Evolutionary conservation across 2,329 filamentous ascomycete genomes (phyloP), one percentile per base, ranked within the genome.

Genomic region (Camillea tinctor): DNA sequence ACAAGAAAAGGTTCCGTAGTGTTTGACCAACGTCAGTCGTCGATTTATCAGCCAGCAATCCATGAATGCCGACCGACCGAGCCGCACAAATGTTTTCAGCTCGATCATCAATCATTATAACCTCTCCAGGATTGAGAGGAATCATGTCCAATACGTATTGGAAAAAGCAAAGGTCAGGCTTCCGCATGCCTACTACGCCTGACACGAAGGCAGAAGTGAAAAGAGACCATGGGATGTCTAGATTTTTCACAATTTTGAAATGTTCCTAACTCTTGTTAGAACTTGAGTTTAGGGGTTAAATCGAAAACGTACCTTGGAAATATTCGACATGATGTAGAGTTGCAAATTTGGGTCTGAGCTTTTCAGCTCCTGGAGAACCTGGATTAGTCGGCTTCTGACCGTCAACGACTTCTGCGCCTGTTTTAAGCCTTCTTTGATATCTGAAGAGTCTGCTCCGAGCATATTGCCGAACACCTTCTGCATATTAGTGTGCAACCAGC

Each of bases 271-370:
- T 51, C 17, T 23, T 24, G 52, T 20, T 56, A 44, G n/a, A 13
- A 44, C 11, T 44, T 3, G 13, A 15, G 21, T 3, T 6, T 19
- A 15, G 48, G 5, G 8, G 2, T 4, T 7, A 20, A 15, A 53
- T 8, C 22, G 13, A 30, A 30, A 40, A 62, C 61, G 50, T 22
- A 68, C 66, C 20, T 44, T 48, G 15, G 64, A 67, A 15, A 68
- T 68, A 40, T 69, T 69, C n/a, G 66, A 67, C 67, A 68, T 67
- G 40, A 68, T 26, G 36, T 64, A 64, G 20, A 67, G 15, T n/a
- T 68, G 52, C 1, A 68, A 55, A 15, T 60, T 55, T 1, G 58
- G 59, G 20, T 52, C 54, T 9, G 50, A 59, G 6, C 40, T 13
- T 24, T 54, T 61, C 1, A 68, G 19, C 11, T 65, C 66, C 3